Conservation (phyloP, 2,329 filamentous ascomycete species). For the Calonectria henricotiae region DNA sequence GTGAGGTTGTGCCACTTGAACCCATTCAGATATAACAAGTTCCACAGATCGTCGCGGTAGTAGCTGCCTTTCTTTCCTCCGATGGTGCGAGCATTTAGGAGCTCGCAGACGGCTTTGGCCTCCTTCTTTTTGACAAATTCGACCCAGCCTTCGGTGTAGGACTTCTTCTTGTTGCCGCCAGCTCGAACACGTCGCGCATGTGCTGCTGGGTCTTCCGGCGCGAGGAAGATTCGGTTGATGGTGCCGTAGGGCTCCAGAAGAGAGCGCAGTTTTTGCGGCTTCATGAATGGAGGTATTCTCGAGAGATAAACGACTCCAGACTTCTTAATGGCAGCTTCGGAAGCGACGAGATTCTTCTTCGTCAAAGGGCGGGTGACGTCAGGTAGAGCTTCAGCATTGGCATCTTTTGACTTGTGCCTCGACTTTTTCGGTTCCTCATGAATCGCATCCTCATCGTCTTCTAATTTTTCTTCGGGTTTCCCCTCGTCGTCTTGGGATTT, state of each 20-base stretch:
- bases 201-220: constrained; percentile 80
- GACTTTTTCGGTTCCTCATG: constrained; percentile 46
- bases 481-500: constrained; percentile 53
- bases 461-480: constrained; percentile 40
- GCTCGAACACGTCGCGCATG: constrained; percentile 78
- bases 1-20: constrained; percentile 87
- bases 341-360: constrained; percentile 79
- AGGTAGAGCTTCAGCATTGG: constrained; percentile 60
- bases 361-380: constrained; percentile 71
- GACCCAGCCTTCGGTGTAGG: constrained; percentile 90
- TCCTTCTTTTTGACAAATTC: constrained; percentile 85
- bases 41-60: constrained; percentile 92
- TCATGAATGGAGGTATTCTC: constrained; percentile 91
- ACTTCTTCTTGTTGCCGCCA: constrained; percentile 87
- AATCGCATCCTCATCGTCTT: constrained; percentile 44
- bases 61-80: constrained; percentile 88
- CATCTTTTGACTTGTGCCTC: constrained; percentile 50
- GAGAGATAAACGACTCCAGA: constrained; percentile 90
- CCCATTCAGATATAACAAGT: constrained; percentile 83
- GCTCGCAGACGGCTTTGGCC: constrained; percentile 82
- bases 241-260: constrained; percentile 83
- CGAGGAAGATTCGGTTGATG: constrained; percentile 85
- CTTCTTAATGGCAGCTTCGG: constrained; percentile 77
- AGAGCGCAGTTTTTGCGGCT: constrained; percentile 82
- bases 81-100: constrained; percentile 84